A percentile compares a stretch with the other conserved stretches of the same genome.
Evolutionary conservation across 1,284 basidiomycete species (phyloP).

Genomic region (Melampsora larici-populina): DNA sequence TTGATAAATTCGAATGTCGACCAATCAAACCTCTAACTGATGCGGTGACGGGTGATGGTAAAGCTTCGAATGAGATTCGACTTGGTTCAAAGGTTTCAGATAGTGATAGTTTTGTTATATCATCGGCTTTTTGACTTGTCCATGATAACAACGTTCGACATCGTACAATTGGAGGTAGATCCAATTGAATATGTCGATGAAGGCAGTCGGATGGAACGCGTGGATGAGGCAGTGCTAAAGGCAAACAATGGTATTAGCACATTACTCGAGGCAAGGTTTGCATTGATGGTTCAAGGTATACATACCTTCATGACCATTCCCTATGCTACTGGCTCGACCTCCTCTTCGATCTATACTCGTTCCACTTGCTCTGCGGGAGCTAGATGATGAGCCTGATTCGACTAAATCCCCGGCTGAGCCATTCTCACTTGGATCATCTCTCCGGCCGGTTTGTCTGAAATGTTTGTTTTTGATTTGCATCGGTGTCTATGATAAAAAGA

Average conservation of each 20-base stretch:
- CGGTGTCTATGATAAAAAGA: conserved; percentile 25
- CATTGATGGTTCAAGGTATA: background rate
- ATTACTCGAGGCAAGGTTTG: background rate
- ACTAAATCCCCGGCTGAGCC: background rate
- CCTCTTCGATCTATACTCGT: conserved; percentile 9
- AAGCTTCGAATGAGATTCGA: background rate
- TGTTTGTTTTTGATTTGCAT: conserved; percentile 36
- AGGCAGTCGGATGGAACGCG: conserved; percentile 5
- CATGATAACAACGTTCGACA: conserved; percentile 37
- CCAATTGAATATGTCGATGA: conserved; percentile 17
- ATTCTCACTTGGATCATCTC: conserved; percentile 3
- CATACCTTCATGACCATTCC: conserved; percentile 31
- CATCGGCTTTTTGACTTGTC: conserved; percentile 33
- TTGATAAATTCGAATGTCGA: background rate
- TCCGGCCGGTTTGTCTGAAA: conserved; percentile 9
- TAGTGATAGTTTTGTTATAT: conserved; percentile 10
- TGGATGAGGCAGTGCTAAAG: conserved; percentile 27
- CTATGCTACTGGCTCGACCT: conserved; percentile 37
- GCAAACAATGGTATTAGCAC: background rate
- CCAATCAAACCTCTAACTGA: background rate
- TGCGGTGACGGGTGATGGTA: background rate
- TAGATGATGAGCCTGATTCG: background rate
- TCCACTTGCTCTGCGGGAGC: conserved; percentile 5
- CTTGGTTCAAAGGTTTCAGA: conserved; percentile 23
- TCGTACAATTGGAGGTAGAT: conserved; percentile 22